A percentile compares a stretch with the other conserved stretches of the same genome.
phyloP scores from a whole-genome alignment of 768 basidiomycete species.

The Lentinus tigrinus region DNA sequence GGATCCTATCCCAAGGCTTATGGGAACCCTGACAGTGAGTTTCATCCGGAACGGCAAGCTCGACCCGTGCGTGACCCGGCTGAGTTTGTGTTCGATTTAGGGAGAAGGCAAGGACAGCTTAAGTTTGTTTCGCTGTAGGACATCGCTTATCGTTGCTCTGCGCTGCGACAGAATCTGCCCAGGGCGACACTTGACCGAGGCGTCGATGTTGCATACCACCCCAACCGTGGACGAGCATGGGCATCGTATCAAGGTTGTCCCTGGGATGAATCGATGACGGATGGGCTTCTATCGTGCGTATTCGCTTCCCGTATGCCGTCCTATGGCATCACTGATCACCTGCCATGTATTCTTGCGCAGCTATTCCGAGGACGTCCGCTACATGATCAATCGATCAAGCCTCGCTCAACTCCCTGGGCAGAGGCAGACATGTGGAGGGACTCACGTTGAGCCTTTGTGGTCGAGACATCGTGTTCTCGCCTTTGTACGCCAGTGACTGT shows the following conservation, averaged over 20 bases:
- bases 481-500: too few species aligned
- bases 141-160: neutral
- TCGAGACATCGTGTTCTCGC: too few species aligned
- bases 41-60: neutral
- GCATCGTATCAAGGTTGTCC: neutral
- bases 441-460: too few species aligned
- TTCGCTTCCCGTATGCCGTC: too few species aligned
- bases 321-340: too few species aligned
- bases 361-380: neutral
- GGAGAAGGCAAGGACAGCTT: slow-evolving; percentile 20
- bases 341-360: too few species aligned
- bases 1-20: slow-evolving; percentile 1
- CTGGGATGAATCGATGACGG: neutral
- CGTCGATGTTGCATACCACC: slow-evolving; percentile 3
- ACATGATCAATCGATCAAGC: neutral
- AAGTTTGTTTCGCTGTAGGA: too few species aligned
- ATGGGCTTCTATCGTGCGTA: slow-evolving; percentile 3
- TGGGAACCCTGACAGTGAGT: slow-evolving; percentile 3
- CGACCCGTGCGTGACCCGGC: neutral
- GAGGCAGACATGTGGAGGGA: too few species aligned
- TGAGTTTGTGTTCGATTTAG: slow-evolving; percentile 20
- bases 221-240: slow-evolving; percentile 7
- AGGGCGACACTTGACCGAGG: slow-evolving; percentile 7
- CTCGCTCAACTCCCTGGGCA: neutral
- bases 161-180: slow-evolving; percentile 12